Percentiles rank a stretch among this genome's conserved stretches.
phyloP scores from a whole-genome alignment of 163 green algal genomes.

The Chloromonas sp. region DNA sequence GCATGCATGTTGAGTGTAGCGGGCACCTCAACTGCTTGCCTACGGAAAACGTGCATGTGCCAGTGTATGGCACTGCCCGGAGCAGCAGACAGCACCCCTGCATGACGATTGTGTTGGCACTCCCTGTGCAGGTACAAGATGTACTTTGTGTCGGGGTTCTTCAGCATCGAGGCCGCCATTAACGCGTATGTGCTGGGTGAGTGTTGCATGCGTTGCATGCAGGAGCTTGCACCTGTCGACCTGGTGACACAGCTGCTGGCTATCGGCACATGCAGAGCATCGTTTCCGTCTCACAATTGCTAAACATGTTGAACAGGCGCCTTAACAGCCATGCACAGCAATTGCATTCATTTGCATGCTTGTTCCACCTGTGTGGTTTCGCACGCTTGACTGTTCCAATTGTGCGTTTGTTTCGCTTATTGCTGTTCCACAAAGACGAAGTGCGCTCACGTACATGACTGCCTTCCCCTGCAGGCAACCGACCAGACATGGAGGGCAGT shows the following conservation, averaged over 20 bases:
- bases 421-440: too few relatives aligned
- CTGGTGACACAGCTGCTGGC: background rate
- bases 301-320: background rate
- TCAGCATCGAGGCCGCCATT: slow-evolving; percentile 32
- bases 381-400: too few relatives aligned
- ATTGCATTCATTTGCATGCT: background rate
- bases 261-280: background rate
- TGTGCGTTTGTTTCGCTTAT: too few relatives aligned
- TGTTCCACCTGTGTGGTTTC: background rate
- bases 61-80: too few relatives aligned
- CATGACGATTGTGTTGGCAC: too few relatives aligned
- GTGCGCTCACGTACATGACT: background rate
- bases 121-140: slow-evolving; percentile 15
- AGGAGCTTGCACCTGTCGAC: background rate
- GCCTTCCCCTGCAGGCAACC: background rate
- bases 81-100: too few relatives aligned
- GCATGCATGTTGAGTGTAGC: too few relatives aligned
- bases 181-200: slow-evolving; percentile 29
- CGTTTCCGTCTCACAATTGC: background rate
- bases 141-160: slow-evolving; percentile 43
- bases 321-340: background rate
- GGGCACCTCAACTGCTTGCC: too few relatives aligned
- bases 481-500: slow-evolving; percentile 14
- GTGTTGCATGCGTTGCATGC: background rate
- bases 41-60: too few relatives aligned